A percentile compares a stretch with the other conserved stretches of the same genome.
Conservation (phyloP, 1,284 basidiomycete genomes). For the Neonothopanus nambi region DNA sequence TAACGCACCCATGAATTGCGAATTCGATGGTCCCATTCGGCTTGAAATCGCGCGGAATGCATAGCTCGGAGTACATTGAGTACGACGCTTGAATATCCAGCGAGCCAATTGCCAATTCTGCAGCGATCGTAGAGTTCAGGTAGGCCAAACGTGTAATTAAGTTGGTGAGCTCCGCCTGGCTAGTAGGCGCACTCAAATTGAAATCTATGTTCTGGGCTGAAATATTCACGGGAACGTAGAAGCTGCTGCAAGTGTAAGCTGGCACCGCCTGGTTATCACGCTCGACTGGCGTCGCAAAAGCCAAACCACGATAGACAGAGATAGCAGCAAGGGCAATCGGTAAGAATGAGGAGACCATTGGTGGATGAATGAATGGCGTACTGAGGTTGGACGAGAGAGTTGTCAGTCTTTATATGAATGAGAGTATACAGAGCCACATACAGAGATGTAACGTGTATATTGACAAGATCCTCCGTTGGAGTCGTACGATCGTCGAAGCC, state of each 20-base stretch:
- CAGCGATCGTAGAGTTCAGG: slow-evolving; percentile 15
- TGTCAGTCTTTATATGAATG: too few species aligned
- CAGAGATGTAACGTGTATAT: too few species aligned
- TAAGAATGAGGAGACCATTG: too few species aligned
- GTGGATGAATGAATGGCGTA: too few species aligned
- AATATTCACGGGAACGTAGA: slow-evolving; percentile 7
- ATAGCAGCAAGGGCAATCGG: too few species aligned
- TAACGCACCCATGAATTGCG: slow-evolving; percentile 24
- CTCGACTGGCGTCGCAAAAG: too few species aligned
- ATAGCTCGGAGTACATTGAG: slow-evolving; percentile 20
- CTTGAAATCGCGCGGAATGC: slow-evolving; percentile 17
- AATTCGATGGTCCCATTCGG: slow-evolving; percentile 18
- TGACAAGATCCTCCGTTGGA: too few species aligned
- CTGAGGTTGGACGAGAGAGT: too few species aligned
- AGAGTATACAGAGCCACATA: too few species aligned
- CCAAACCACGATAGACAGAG: too few species aligned
- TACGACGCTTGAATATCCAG: slow-evolving; percentile 17
- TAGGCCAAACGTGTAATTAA: slow-evolving; percentile 18
- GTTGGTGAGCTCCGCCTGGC: slow-evolving; percentile 19
- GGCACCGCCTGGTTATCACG: neutral
- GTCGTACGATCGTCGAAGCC: too few species aligned
- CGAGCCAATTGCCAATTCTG: slow-evolving; percentile 7
- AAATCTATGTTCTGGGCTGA: neutral
- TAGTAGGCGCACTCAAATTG: slow-evolving; percentile 10
- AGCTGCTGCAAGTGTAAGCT: slow-evolving; percentile 1